A percentile compares a stretch with the other conserved stretches of the same genome.
phyloP scores from a whole-genome alignment of 768 basidiomycete genomes.

The Collybia mongolica region DNA sequence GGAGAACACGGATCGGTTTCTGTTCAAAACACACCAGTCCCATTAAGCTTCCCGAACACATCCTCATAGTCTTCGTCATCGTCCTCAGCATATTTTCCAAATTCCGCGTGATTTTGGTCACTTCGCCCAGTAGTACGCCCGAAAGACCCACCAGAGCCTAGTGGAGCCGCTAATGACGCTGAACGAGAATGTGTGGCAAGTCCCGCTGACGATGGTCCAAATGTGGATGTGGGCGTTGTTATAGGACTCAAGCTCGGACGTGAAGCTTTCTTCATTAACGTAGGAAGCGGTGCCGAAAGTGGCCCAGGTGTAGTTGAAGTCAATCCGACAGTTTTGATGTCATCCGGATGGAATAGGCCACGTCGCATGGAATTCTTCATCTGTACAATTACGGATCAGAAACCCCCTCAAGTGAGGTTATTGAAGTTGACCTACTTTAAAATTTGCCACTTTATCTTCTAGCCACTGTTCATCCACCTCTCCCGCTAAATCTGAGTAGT shows the following conservation, averaged over 20 bases:
- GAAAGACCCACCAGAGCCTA: conserved; percentile 52
- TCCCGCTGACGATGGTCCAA: conserved; percentile 24
- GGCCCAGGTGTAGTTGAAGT: conserved; percentile 53
- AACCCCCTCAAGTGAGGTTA: background rate
- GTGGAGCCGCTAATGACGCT: conserved; percentile 48
- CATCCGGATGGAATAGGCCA: conserved; percentile 86
- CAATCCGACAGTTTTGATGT: conserved; percentile 76
- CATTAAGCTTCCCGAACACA: conserved; percentile 80
- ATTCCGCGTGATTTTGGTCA: conserved; percentile 56
- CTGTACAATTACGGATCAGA: conserved; percentile 25
- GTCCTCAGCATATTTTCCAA: conserved; percentile 84
- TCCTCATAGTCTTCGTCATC: conserved; percentile 95
- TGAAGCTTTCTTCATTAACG: conserved; percentile 49
- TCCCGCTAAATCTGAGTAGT: conserved; percentile 86
- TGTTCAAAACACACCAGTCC: conserved; percentile 49
- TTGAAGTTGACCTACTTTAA: conserved; percentile 54
- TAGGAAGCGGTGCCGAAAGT: conserved; percentile 65
- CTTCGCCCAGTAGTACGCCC: conserved; percentile 65
- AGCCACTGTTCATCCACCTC: conserved; percentile 72
- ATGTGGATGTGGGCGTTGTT: conserved; percentile 22
- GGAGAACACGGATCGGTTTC: background rate
- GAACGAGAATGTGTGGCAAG: conserved; percentile 52
- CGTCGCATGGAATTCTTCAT: conserved; percentile 71
- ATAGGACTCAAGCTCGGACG: conserved; percentile 53
- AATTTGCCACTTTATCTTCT: conserved; percentile 78